phyloP scores from a whole-genome alignment of 2,329 filamentous ascomycete species.

The Esteya vermicola region DNA sequence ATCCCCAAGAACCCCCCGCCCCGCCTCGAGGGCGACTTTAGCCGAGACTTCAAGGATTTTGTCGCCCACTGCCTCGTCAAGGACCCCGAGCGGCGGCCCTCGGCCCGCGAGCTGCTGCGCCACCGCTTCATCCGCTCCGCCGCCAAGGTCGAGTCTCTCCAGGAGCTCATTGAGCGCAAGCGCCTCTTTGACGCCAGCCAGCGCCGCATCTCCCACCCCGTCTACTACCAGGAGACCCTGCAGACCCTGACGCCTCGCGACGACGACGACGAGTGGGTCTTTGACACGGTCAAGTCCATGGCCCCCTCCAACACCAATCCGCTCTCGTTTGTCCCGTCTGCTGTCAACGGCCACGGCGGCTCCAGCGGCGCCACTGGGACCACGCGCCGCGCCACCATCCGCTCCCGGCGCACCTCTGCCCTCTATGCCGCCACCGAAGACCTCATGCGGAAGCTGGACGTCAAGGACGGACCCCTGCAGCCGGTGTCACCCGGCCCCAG shows the following conservation, averaged over 20 bases:
- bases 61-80: constrained; percentile 82
- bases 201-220: constrained; percentile 53
- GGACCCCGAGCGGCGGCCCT: constrained; percentile 70
- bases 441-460: constrained; percentile 42
- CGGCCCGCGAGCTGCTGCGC: constrained; percentile 72
- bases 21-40: constrained; percentile 71
- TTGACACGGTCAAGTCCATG: constrained; percentile 82
- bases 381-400: constrained; percentile 34
- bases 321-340: too few species aligned
- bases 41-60: constrained; percentile 88
- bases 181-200: constrained; percentile 69
- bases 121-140: constrained; percentile 81
- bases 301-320: too few species aligned
- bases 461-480: constrained; percentile 46
- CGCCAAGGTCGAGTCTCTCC: constrained; percentile 74
- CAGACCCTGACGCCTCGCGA: constrained; percentile 51
- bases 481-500: constrained; percentile 40
- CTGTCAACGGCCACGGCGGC: too few species aligned
- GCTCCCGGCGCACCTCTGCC: constrained; percentile 40
- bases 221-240: constrained; percentile 89
- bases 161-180: constrained; percentile 73
- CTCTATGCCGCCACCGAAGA: constrained; percentile 46
- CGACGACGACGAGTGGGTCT: constrained; percentile 82
- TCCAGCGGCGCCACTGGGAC: too few species aligned
- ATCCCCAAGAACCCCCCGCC: constrained; percentile 84